Conservation (phyloP, 495 filamentous ascomycete species). For the Penicillium chermesinum region DNA sequence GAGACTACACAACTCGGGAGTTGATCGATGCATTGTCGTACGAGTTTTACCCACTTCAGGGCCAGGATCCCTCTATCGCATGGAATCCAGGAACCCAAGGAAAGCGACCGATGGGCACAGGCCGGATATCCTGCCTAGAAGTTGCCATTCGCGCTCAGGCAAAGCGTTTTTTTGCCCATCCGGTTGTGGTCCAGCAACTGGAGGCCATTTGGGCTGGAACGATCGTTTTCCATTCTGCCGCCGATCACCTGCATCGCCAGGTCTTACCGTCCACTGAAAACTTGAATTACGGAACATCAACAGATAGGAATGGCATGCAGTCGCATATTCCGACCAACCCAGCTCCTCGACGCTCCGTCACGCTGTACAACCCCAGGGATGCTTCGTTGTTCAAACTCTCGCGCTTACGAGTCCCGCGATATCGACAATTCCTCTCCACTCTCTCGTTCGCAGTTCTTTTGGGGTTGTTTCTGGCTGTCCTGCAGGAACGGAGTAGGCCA, state of each 20-base stretch:
- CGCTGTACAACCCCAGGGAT: slow-evolving; percentile 83
- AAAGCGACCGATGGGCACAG: slow-evolving; percentile 45
- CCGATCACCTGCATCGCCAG: slow-evolving; percentile 71
- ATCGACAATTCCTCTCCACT: slow-evolving; percentile 83
- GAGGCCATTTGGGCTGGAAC: slow-evolving; percentile 95
- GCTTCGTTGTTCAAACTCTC: slow-evolving; percentile 89
- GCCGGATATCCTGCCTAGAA: slow-evolving; percentile 82
- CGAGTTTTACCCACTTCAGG: slow-evolving; percentile 89
- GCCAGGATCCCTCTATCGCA: slow-evolving; percentile 47
- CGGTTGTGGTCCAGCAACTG: slow-evolving; percentile 83
- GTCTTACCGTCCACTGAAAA: slow-evolving; percentile 24
- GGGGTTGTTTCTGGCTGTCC: slow-evolving; percentile 74
- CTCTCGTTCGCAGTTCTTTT: slow-evolving; percentile 76
- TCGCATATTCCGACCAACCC: slow-evolving; percentile 19
- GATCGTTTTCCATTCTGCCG: slow-evolving; percentile 83
- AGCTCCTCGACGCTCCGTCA: slow-evolving; percentile 65
- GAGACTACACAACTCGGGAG: slow-evolving; percentile 82
- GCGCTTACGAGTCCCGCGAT: slow-evolving; percentile 79
- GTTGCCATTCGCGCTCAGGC: slow-evolving; percentile 85
- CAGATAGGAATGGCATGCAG: slow-evolving; percentile 4
- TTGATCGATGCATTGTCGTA: slow-evolving; percentile 89
- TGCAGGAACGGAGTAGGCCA: slow-evolving; percentile 59
- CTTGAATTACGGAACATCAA: slow-evolving; percentile 21
- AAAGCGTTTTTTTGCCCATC: slow-evolving; percentile 85
- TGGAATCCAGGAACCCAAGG: slow-evolving; percentile 28